phyloP scores from a whole-genome alignment of 2,329 filamentous ascomycete species.

The Aureobasidium sp. region DNA sequence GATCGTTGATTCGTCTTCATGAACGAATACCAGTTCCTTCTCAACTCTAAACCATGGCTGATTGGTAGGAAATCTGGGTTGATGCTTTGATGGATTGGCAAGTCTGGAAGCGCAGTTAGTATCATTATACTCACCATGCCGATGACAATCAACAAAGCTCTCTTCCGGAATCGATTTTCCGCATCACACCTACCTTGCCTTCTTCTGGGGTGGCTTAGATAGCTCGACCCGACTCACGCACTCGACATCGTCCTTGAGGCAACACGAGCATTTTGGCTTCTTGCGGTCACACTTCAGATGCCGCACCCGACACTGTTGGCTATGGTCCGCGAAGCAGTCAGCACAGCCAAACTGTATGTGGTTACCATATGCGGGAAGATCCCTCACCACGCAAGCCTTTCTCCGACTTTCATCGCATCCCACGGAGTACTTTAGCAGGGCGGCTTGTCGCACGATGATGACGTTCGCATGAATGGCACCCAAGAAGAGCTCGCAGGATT shows the following conservation, averaged over 20 bases:
- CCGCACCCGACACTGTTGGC: background rate
- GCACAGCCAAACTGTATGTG: background rate
- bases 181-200: background rate
- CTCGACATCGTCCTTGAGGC: background rate
- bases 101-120: background rate
- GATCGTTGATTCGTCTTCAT: background rate
- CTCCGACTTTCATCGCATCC: background rate
- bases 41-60: background rate
- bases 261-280: background rate
- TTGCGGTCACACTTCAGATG: constrained; percentile 7
- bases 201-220: background rate
- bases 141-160: background rate
- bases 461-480: background rate
- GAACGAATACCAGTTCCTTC: background rate
- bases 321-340: background rate
- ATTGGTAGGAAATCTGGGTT: background rate
- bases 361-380: background rate
- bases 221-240: background rate
- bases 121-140: background rate
- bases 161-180: too few species aligned
- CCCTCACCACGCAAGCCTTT: background rate
- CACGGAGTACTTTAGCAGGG: background rate
- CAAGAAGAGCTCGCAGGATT: background rate
- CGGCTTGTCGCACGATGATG: background rate
- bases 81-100: background rate